phyloP scores from a whole-genome alignment of 805 yeast genomes.

The Zygotorulaspora florentina region DNA sequence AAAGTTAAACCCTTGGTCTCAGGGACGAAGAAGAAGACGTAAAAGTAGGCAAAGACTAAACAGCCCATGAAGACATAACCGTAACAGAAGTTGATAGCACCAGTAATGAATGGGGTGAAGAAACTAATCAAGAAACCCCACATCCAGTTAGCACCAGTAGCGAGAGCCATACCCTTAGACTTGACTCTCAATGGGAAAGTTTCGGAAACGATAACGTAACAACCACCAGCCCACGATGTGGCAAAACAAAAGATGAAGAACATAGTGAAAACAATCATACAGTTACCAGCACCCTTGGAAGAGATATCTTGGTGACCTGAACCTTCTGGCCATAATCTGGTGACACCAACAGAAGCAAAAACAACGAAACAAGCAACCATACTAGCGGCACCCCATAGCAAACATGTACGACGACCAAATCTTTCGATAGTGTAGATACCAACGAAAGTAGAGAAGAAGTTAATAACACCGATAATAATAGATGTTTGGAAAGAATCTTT shows the following conservation, averaged over 20 bases:
- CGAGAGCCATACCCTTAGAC: conserved; percentile 51
- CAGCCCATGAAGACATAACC: conserved; percentile 62
- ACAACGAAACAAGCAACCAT: conserved; percentile 45
- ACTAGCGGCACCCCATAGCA: conserved; percentile 48
- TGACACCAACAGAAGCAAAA: conserved; percentile 61
- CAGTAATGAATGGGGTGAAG: conserved; percentile 66
- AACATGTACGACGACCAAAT: conserved; percentile 49
- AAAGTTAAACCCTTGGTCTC: conserved; percentile 76
- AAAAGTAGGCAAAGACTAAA: conserved; percentile 49
- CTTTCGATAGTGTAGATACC: conserved; percentile 49
- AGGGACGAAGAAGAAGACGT: conserved; percentile 64
- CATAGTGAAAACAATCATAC: conserved; percentile 67
- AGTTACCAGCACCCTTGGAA: conserved; percentile 56
- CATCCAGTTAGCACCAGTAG: conserved; percentile 58
- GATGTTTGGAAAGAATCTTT: conserved; percentile 55
- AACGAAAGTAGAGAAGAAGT: conserved; percentile 52
- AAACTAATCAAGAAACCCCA: conserved; percentile 66
- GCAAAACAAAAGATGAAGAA: conserved; percentile 69
- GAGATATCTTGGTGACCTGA: conserved; percentile 38
- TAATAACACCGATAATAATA: conserved; percentile 54
- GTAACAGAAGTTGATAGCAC: conserved; percentile 59
- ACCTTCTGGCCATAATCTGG: conserved; percentile 40
- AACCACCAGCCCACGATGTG: conserved; percentile 70
- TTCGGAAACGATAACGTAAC: conserved; percentile 61
- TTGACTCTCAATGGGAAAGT: conserved; percentile 70